phyloP scores from a whole-genome alignment of 495 filamentous ascomycete species.

The Alectoria sarmentosa region DNA sequence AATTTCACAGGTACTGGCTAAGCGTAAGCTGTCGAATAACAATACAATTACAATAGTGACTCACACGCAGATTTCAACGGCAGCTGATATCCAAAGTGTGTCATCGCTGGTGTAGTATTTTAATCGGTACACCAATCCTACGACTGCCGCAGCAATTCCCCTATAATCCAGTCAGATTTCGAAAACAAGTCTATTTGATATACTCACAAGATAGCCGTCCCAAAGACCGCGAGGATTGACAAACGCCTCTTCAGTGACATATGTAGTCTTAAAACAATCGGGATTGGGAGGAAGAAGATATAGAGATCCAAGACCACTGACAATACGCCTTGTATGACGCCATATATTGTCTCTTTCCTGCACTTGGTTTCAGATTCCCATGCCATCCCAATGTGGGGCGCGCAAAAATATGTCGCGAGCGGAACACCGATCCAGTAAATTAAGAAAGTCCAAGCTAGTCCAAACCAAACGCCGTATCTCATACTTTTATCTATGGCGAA shows the following conservation, averaged over 20 bases:
- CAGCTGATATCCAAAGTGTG: background rate
- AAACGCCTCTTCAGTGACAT: conserved; percentile 25
- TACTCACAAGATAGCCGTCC: conserved; percentile 13
- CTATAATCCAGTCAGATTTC: background rate
- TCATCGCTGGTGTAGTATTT: background rate
- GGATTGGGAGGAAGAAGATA: conserved; percentile 32
- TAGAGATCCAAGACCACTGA: conserved; percentile 30
- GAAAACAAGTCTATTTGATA: background rate
- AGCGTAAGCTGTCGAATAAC: background rate
- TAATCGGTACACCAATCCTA: conserved; percentile 7
- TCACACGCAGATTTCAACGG: conserved; percentile 14
- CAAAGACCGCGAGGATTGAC: conserved; percentile 6
- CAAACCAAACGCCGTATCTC: conserved; percentile 25
- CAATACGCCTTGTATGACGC: conserved; percentile 17
- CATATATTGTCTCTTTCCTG: background rate
- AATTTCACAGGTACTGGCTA: background rate
- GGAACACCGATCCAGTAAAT: conserved; percentile 3
- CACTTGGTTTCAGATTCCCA: background rate
- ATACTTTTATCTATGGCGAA: conserved; percentile 24
- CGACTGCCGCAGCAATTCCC: conserved; percentile 8
- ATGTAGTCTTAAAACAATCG: conserved; percentile 28
- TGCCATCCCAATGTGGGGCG: background rate
- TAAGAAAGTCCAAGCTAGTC: conserved; percentile 24
- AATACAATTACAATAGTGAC: background rate
- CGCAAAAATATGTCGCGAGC: background rate